Conservation (phyloP, 2,329 filamentous ascomycete species). For the Mariannaea sp. region DNA sequence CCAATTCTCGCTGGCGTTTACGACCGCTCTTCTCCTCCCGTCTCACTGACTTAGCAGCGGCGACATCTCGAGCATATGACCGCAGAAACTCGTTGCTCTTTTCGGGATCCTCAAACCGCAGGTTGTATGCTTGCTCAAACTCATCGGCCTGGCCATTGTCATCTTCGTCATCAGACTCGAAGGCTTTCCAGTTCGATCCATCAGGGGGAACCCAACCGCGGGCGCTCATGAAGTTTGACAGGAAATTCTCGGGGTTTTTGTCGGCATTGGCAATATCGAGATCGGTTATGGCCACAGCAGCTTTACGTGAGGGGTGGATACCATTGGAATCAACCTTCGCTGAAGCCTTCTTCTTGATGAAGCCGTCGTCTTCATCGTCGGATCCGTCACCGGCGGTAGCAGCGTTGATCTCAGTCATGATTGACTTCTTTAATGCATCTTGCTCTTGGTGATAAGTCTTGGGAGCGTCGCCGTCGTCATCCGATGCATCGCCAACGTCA, state of each 20-base stretch:
- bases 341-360: slow-evolving; percentile 71
- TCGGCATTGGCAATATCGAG: slow-evolving; percentile 76
- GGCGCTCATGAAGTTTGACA: slow-evolving; percentile 95
- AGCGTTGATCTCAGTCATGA: slow-evolving; percentile 81
- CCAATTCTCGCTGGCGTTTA: slow-evolving; percentile 77
- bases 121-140: slow-evolving; percentile 92
- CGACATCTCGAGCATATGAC: slow-evolving; percentile 87
- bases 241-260: slow-evolving; percentile 85
- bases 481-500: slow-evolving; percentile 61
- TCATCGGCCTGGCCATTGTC: slow-evolving; percentile 76
- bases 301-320: slow-evolving; percentile 61
- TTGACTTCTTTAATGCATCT: slow-evolving; percentile 75
- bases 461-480: slow-evolving; percentile 60
- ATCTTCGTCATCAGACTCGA: slow-evolving; percentile 93
- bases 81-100: slow-evolving; percentile 86
- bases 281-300: slow-evolving; percentile 55
- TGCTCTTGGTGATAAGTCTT: slow-evolving; percentile 89
- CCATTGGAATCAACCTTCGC: slow-evolving; percentile 48
- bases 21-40: slow-evolving; percentile 79
- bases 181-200: slow-evolving; percentile 72
- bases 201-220: slow-evolving; percentile 83
- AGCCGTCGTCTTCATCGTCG: slow-evolving; percentile 65
- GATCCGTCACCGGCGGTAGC: slow-evolving; percentile 58
- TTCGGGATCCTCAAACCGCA: slow-evolving; percentile 90
- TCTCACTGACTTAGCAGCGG: slow-evolving; percentile 80